phyloP scores from a whole-genome alignment of 108 stramenopile genomes.

The Cyclotella kingstonii region DNA sequence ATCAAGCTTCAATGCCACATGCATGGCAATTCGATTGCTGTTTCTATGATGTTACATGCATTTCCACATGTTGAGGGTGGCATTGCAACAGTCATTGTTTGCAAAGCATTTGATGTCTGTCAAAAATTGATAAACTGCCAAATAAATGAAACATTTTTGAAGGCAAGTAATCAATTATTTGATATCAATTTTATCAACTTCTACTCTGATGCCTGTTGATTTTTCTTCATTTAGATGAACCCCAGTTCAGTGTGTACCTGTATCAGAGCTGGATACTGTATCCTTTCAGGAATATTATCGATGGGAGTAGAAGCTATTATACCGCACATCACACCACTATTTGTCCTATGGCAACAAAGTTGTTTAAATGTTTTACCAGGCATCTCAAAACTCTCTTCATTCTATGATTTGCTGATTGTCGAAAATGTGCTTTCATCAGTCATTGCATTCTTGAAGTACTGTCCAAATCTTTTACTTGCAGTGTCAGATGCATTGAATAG shows the following conservation, averaged over 20 bases:
- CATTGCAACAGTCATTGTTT: conserved; percentile 54
- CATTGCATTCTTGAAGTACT: conserved; percentile 71
- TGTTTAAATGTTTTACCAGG: conserved; percentile 33
- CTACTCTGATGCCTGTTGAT: too few species aligned
- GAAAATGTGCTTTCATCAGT: conserved; percentile 70
- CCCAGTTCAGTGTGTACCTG: conserved; percentile 72
- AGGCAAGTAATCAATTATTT: conserved; percentile 20
- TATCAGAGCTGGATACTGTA: conserved; percentile 69
- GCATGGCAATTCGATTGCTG: conserved; percentile 70
- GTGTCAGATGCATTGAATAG: conserved; percentile 81
- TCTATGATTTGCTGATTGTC: conserved; percentile 71
- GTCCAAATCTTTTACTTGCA: conserved; percentile 69
- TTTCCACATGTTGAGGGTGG: conserved; percentile 72
- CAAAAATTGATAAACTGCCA: conserved; percentile 63
- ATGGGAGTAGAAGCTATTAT: conserved; percentile 62
- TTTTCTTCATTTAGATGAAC: conserved; percentile 22
- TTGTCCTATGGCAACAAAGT: conserved; percentile 67
- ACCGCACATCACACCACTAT: conserved; percentile 54
- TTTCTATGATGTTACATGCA: conserved; percentile 65
- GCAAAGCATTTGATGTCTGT: conserved; percentile 53
- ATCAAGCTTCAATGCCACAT: conserved; percentile 61
- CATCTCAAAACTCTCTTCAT: conserved; percentile 46
- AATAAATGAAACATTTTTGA: conserved; percentile 52
- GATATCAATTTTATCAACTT: background rate
- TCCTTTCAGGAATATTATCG: conserved; percentile 67